Conservation (phyloP, 1,139 yeast genomes). For the Candida mesenterica region DNA sequence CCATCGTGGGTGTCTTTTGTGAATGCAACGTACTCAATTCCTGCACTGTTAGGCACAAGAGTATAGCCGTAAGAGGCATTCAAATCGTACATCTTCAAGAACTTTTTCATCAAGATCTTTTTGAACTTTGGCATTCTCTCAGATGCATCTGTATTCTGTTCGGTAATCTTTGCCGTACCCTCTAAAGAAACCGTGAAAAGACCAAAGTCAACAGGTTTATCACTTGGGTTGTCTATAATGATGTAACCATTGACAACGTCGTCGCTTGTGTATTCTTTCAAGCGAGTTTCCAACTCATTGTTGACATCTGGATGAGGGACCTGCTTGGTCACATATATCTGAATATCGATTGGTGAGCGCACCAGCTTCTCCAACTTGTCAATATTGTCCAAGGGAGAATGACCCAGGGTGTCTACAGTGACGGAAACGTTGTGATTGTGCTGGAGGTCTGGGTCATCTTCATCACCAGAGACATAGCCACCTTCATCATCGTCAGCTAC, state of each 20-base stretch:
- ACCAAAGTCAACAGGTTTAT: constrained; percentile 42
- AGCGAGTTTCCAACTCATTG: constrained; percentile 41
- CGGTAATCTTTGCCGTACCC: constrained; percentile 43
- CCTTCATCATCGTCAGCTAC: constrained; percentile 15
- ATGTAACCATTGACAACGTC: constrained; percentile 23
- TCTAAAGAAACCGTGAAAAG: constrained; percentile 47
- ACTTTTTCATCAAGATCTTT: constrained; percentile 41
- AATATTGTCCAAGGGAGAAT: constrained; percentile 46
- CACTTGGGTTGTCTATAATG: constrained; percentile 37
- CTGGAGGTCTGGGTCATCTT: constrained; percentile 9
- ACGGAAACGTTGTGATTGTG: constrained; percentile 19
- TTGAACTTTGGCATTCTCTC: constrained; percentile 22
- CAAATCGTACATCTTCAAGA: constrained; percentile 47
- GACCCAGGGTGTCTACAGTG: constrained; percentile 34
- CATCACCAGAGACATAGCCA: constrained; percentile 24
- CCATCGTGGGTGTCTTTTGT: constrained; percentile 47
- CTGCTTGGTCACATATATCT: constrained; percentile 42
- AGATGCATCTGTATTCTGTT: constrained; percentile 18
- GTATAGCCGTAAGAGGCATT: constrained; percentile 46
- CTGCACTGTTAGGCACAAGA: constrained; percentile 48
- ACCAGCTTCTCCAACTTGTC: constrained; percentile 37
- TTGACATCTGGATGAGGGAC: constrained; percentile 36
- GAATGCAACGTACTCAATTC: constrained; percentile 47
- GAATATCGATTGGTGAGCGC: constrained; percentile 42
- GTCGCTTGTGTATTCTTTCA: constrained; percentile 46